Conservation (phyloP, 805 yeast genomes). For the Cephaloascus albidus region DNA sequence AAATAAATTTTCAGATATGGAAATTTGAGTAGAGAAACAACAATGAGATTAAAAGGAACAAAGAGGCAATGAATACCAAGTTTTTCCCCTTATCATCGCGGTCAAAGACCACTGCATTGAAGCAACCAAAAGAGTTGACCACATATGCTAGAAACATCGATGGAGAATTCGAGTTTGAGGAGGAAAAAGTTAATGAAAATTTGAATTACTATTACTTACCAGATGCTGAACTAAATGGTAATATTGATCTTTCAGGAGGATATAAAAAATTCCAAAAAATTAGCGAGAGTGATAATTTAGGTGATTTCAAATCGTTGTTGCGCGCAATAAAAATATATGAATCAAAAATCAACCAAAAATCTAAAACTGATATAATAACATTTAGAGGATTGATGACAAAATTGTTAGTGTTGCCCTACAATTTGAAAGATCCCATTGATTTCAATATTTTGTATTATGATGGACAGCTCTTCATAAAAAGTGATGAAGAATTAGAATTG, state of each 20-base stretch:
- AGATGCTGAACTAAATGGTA: slow-evolving; percentile 51
- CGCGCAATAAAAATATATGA: slow-evolving; percentile 50
- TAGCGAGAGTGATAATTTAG: slow-evolving; percentile 43
- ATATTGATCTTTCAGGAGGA: slow-evolving; percentile 59
- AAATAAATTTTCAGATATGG: neutral
- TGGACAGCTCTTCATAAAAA: slow-evolving; percentile 60
- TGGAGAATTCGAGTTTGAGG: slow-evolving; percentile 29
- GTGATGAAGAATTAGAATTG: slow-evolving; percentile 30
- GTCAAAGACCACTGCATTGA: slow-evolving; percentile 57
- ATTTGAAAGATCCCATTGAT: slow-evolving; percentile 44
- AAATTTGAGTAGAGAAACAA: neutral
- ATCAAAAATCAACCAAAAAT: slow-evolving; percentile 27
- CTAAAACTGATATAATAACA: slow-evolving; percentile 61
- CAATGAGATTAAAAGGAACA: too few relatives aligned
- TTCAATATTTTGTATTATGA: slow-evolving; percentile 64
- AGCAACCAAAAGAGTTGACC: slow-evolving; percentile 81
- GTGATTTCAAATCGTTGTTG: slow-evolving; percentile 51
- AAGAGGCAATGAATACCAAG: slow-evolving; percentile 2
- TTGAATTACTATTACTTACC: slow-evolving; percentile 77
- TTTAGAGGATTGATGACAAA: slow-evolving; percentile 81
- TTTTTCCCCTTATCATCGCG: slow-evolving; percentile 33
- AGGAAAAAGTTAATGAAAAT: slow-evolving; percentile 38
- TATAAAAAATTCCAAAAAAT: slow-evolving; percentile 45
- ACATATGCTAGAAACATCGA: slow-evolving; percentile 54
- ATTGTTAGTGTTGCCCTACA: slow-evolving; percentile 60